These are phyloP conservation scores for Suillus placidus DNA, from an alignment of 768 basidiomycete genomes.

Conservation along the genomic window DNA sequence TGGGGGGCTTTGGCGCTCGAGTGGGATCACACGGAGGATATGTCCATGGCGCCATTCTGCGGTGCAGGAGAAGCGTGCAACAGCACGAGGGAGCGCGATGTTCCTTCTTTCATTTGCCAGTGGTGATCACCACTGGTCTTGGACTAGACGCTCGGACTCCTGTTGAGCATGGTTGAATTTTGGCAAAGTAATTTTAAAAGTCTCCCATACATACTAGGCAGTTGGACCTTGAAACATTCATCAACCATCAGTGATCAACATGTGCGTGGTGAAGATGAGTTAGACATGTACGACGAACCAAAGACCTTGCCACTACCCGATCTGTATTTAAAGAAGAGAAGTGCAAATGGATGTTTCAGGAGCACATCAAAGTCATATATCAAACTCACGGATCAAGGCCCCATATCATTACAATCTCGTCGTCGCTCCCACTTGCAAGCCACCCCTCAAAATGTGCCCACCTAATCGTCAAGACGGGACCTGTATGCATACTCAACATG, in stretches of 20 bases:
- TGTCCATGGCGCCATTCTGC: slow-evolving; percentile 54
- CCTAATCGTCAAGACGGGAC: slow-evolving; percentile 86
- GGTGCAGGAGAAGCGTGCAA: slow-evolving; percentile 51
- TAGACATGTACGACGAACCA: too few relatives aligned
- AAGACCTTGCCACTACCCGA: slow-evolving; percentile 84
- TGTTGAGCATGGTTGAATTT: too few relatives aligned
- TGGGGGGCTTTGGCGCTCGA: slow-evolving; percentile 16
- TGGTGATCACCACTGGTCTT: too few relatives aligned
- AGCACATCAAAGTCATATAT: slow-evolving; percentile 6
- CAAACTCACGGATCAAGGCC: slow-evolving; percentile 86
- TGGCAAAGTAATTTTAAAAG: too few relatives aligned
- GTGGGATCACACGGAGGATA: slow-evolving; percentile 39
- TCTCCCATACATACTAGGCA: too few relatives aligned
- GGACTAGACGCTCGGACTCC: too few relatives aligned
- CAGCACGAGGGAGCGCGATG: slow-evolving; percentile 49
- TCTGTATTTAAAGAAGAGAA: slow-evolving; percentile 41
- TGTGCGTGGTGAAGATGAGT: too few relatives aligned
- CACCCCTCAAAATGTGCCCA: slow-evolving; percentile 95
- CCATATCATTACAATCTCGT: slow-evolving; percentile 96
- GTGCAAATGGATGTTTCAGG: slow-evolving; percentile 9
- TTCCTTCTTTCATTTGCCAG: too few relatives aligned
- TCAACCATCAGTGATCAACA: too few relatives aligned
- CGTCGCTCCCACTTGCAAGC: slow-evolving; percentile 96
- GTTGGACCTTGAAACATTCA: too few relatives aligned
- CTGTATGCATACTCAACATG: slow-evolving; percentile 92